A percentile compares a stretch with the other conserved stretches of the same genome.
Conservation (phyloP, 441 rosid species). For the Corymbia calophylla region DNA sequence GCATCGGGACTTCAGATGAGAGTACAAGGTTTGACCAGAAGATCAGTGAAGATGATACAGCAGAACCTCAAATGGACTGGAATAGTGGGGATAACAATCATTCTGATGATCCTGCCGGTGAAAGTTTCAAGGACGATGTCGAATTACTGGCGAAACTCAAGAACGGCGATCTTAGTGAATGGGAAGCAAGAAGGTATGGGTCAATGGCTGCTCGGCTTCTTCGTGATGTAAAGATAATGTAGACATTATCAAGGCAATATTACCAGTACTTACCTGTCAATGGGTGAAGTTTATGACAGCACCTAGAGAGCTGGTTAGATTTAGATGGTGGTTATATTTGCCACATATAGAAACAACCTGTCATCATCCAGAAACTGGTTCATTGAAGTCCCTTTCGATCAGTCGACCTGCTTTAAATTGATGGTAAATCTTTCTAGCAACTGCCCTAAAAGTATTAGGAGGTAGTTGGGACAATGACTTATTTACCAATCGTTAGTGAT, state of each 20-base stretch:
- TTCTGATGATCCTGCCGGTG: slow-evolving; percentile 5
- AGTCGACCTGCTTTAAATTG: background rate
- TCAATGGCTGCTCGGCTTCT: slow-evolving; percentile 96
- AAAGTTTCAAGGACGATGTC: slow-evolving; percentile 20
- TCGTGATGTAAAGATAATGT: slow-evolving; percentile 57
- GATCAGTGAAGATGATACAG: slow-evolving; percentile 19
- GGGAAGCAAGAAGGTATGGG: slow-evolving; percentile 94
- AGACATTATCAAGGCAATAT: slow-evolving; percentile 2
- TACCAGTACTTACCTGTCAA: background rate
- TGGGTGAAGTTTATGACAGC: background rate
- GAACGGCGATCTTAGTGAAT: slow-evolving; percentile 51
- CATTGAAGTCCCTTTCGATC: background rate
- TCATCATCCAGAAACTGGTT: background rate
- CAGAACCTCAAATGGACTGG: slow-evolving; percentile 8
- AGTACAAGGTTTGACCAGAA: slow-evolving; percentile 5
- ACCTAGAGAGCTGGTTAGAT: background rate
- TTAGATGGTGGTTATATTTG: background rate
- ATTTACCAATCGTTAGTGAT: background rate
- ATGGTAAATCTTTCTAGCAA: background rate
- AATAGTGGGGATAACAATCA: slow-evolving; percentile 4
- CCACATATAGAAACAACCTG: background rate
- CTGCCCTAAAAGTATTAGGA: background rate
- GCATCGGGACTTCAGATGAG: background rate
- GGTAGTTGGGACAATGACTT: background rate
- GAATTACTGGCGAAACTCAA: slow-evolving; percentile 21